phyloP scores from a whole-genome alignment of 305 asterid genomes.

The Solanum hybrid region DNA sequence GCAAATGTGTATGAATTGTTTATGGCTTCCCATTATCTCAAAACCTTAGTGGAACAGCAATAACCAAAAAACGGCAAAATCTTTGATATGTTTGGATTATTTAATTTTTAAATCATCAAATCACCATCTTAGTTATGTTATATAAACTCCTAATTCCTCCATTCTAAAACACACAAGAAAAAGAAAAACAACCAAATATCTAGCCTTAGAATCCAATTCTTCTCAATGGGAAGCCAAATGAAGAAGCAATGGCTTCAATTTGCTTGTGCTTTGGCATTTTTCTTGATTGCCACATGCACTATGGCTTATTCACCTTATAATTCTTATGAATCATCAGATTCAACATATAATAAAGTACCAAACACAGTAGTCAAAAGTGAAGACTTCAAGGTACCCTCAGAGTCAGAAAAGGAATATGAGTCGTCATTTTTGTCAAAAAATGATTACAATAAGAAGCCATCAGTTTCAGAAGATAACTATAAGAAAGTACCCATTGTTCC shows the following conservation, averaged over 20 bases:
- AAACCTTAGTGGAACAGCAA: background rate
- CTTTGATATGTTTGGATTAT: background rate
- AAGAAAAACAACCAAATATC: background rate
- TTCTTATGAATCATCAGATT: background rate
- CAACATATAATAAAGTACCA: background rate
- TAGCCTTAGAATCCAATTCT: background rate
- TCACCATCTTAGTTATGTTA: background rate
- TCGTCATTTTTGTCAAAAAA: background rate
- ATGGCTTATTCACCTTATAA: background rate
- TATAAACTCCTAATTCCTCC: background rate
- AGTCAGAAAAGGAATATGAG: background rate
- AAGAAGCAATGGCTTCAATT: background rate
- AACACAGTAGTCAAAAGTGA: background rate
- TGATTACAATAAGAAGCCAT: too few species aligned
- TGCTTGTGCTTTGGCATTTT: background rate
- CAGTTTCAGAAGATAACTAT: background rate
- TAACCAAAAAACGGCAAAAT: background rate
- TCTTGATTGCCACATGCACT: background rate
- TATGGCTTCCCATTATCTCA: background rate
- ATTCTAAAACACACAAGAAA: background rate
- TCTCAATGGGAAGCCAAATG: background rate
- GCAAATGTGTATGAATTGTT: background rate
- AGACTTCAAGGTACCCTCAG: background rate
- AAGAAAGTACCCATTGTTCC: background rate
- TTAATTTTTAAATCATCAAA: too few species aligned